Conservation (phyloP, 768 basidiomycete genomes). For the Lentinula raphanica region DNA sequence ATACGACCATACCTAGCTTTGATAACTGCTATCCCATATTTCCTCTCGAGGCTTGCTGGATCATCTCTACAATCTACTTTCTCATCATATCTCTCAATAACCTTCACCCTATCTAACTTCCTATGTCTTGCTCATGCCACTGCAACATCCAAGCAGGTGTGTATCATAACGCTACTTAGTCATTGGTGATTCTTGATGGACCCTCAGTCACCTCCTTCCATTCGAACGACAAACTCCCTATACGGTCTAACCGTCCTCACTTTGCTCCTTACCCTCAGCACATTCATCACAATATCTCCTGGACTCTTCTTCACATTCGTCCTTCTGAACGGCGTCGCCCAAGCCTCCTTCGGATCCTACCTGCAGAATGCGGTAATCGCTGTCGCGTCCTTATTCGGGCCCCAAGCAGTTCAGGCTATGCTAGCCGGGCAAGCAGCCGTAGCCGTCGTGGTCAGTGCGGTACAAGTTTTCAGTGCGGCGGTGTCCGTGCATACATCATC, state of each 20-base stretch:
- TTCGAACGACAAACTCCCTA: constrained; percentile 48
- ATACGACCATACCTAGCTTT: no score
- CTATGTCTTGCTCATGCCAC: constrained; percentile 73
- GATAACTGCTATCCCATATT: constrained; percentile 83
- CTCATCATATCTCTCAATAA: constrained; percentile 59
- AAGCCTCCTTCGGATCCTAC: constrained; percentile 65
- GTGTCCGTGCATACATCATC: constrained; percentile 49
- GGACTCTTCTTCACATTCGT: constrained; percentile 62
- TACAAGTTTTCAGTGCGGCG: constrained; percentile 52
- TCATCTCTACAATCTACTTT: constrained; percentile 57
- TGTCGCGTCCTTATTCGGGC: constrained; percentile 78
- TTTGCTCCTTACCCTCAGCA: constrained; percentile 59
- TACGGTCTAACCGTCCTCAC: constrained; percentile 48
- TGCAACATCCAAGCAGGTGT: constrained; percentile 57
- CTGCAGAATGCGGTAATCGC: constrained; percentile 75
- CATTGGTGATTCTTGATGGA: not conserved
- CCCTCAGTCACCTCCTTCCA: constrained; percentile 53
- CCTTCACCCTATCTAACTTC: constrained; percentile 63
- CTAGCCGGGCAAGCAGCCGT: constrained; percentile 85
- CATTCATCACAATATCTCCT: constrained; percentile 49
- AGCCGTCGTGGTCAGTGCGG: constrained; percentile 72
- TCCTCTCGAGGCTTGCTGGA: constrained; percentile 60
- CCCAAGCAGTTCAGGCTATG: constrained; percentile 63
- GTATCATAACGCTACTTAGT: constrained; percentile 18
- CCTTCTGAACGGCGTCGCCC: constrained; percentile 51